Evolutionary conservation across 169 alveolate species (phyloP), one percentile per base, ranked within the genome.

Genomic region (Plasmodium vivax): DNA sequence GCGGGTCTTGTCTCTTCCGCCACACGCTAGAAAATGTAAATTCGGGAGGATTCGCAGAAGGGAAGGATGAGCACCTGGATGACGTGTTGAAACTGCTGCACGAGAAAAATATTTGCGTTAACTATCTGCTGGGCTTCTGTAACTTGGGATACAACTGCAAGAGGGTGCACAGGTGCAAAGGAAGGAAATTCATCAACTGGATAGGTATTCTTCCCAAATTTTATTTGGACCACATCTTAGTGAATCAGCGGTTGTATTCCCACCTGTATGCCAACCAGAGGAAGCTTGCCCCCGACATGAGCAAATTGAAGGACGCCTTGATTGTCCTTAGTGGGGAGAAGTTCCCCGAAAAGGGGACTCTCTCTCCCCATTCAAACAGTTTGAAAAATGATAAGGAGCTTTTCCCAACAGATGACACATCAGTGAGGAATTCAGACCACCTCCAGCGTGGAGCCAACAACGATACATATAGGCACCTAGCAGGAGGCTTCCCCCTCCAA

Each of bases 81-180:
- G 95, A 83, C 7, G 74, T 80, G 19, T 83, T 88, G 83, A 77
- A 95, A 38, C 82, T 92, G 51, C 82, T 90, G 79, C 79, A 93
- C 51, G 96, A 84, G 68, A 94, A 91, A 82, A 84, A 93, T 71
- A 95, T 92, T 36, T 96, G 97, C 62, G 92, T 96, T 27, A 95
- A 94, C 41, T 97, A 95, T 93, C 83, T 95, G 45, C 93, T 95
- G n/a, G 98, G 98, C n/a, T 96, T 95, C 93, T 97, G 98, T 91
- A 88, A 90, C 82, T 96, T 82, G 34, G 98, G 98, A 6, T 97
- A 96, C 32, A 93, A 93, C 72, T 97, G 98, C 77, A 82, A 96
- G 45, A 95, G 93, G 45, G 73, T 77, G 36, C 98, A 97, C 83
- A 96, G 62, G 47, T 41, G 36, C 8, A 90, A 36, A 62, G 45